Evolutionary conservation across 768 basidiomycete genomes (phyloP), one percentile per base, ranked within the genome.

Genomic region (Tylopilus balloui): DNA sequence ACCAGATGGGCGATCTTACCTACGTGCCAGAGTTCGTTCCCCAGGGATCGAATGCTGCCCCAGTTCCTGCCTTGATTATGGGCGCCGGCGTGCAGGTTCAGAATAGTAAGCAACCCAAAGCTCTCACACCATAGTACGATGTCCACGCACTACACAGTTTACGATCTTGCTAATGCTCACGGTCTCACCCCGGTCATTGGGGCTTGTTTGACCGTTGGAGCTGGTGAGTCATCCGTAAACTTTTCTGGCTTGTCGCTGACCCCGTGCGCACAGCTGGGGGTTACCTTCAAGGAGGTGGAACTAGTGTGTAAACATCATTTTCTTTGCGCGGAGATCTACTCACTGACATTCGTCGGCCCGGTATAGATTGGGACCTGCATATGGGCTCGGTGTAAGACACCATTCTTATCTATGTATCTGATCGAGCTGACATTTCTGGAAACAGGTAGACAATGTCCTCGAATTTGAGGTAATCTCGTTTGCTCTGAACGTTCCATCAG

Each of bases 281-380:
- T 11, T 81, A 69, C 69, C 46, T 76, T 3, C 67, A 70, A 46
- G 79, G 79, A 24, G 78, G 75, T 11, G 78, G 79, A 5, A 73
- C 78, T 44, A 67, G 74, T 37, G 54, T 65, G 38, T 63, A 42
- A 50, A 50, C 15, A 20, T 4, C 10, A 4, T 15, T 14, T 44
- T 13, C 13, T 10, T 32, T 32, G 28, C 10, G 15, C 17, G n/a
- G n/a, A 11, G 17, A 40, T 17, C 6, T 10, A 4, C 13, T 7
- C 20, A 17, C 35, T 47, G 35, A 58, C 6, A 27, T 4, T 23
- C 23, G 6, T 15, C n/a, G n/a, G 13, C 8, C 10, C 9, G 6
- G 0, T 42, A 15, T 6, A 62, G 61, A 10, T 37, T 78, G 6
- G 59, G 74, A 4, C 68, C 76, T 12, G 54, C 51, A 6, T 67